A percentile compares a stretch with the other conserved stretches of the same genome.
Evolutionary conservation across 78 protist species (phyloP).

Genomic region (Dictyostelium capitatum): DNA sequence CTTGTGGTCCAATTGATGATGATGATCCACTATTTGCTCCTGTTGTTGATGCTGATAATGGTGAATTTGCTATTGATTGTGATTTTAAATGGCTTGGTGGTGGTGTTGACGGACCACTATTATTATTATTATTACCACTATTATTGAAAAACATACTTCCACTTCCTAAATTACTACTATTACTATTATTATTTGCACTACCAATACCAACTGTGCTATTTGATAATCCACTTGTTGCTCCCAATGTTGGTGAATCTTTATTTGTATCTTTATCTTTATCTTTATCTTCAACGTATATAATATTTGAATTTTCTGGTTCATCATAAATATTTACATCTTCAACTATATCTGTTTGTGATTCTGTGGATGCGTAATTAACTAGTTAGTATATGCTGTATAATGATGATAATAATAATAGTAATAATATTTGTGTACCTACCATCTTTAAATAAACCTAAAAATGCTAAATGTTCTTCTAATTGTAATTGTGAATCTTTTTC

Average conservation of each 20-base stretch:
- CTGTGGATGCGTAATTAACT: no score
- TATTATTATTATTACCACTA: background rate
- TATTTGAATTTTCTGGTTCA: conserved; percentile 62
- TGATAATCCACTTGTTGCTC: background rate
- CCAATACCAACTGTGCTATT: background rate
- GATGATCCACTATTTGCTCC: background rate
- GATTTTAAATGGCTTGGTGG: conserved; percentile 5
- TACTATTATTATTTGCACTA: background rate
- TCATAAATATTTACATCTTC: conserved; percentile 80
- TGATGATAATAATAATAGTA: no score
- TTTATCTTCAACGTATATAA: conserved; percentile 60
- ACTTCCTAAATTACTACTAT: background rate
- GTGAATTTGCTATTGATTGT: background rate
- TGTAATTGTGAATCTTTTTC: conserved; percentile 44
- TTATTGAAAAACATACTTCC: no score
- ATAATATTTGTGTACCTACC: background rate
- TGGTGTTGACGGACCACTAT: conserved; percentile 4
- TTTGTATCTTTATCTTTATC: conserved; percentile 16
- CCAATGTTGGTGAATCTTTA: conserved; percentile 1
- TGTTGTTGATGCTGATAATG: background rate
- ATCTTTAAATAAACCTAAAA: conserved; percentile 62
- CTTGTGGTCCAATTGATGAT: background rate
- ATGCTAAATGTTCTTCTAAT: conserved; percentile 72
- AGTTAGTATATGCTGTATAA: no score
- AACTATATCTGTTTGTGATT: background rate